Conservation (phyloP, 768 basidiomycete species). For the Phanerodontia chrysosporium region DNA sequence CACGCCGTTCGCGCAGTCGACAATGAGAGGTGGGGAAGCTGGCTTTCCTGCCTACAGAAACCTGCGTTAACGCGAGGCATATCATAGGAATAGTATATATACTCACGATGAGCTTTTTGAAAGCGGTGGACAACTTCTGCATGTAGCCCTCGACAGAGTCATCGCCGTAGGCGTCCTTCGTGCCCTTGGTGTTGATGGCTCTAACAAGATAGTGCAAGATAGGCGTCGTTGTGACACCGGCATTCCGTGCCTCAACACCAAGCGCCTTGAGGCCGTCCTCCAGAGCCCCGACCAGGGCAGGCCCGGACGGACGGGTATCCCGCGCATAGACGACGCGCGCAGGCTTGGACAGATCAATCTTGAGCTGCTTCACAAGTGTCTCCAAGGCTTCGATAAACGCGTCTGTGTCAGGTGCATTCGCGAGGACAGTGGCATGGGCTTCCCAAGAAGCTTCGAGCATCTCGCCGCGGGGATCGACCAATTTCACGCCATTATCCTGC, state of each 20-base stretch:
- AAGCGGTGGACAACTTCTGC: constrained; percentile 74
- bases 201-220: constrained; percentile 93
- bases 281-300: constrained; percentile 67
- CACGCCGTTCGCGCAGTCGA: constrained; percentile 99
- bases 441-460: constrained; percentile 98
- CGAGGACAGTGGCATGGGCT: constrained; percentile 74
- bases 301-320: constrained; percentile 90
- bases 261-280: constrained; percentile 80
- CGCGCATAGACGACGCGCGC: constrained; percentile 85
- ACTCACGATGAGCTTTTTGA: constrained; percentile 87
- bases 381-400: constrained; percentile 68
- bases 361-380: constrained; percentile 52
- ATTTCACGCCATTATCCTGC: constrained; percentile 97
- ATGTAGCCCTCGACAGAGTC: constrained; percentile 83
- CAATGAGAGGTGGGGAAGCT: constrained; percentile 54
- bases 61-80: neutral
- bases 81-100: constrained; percentile 27
- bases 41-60: constrained; percentile 52
- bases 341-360: constrained; percentile 77
- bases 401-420: constrained; percentile 75
- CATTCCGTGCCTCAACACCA: constrained; percentile 62
- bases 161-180: constrained; percentile 72
- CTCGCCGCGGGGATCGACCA: constrained; percentile 95
- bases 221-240: constrained; percentile 89
- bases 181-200: constrained; percentile 82